A percentile compares a stretch with the other conserved stretches of the same genome.
These are phyloP conservation scores for Achlya hypogyna DNA, from an alignment of 352 stramenopile species.

Conservation along the genomic window DNA sequence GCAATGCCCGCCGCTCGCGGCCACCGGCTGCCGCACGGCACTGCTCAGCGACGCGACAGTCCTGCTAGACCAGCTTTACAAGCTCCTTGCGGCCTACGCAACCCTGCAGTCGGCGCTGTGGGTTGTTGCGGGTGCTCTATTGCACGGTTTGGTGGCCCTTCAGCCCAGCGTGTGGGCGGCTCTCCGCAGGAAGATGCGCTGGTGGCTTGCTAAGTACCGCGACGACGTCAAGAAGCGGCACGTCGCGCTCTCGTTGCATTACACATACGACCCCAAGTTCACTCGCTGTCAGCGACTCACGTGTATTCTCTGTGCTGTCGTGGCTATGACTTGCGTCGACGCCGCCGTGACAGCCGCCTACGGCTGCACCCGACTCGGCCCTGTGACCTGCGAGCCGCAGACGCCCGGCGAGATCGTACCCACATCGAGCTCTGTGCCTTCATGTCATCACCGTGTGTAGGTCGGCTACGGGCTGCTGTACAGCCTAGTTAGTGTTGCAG, in stretches of 20 bases:
- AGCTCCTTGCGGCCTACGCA: slow-evolving; percentile 30
- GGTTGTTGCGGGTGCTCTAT: slow-evolving; percentile 21
- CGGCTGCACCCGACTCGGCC: slow-evolving; percentile 46
- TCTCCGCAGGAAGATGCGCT: slow-evolving; percentile 38
- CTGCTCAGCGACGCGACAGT: slow-evolving; percentile 29
- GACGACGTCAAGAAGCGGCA: slow-evolving; percentile 37
- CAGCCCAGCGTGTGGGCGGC: slow-evolving; percentile 37
- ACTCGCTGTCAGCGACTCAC: slow-evolving; percentile 46
- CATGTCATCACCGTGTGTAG: slow-evolving; percentile 19
- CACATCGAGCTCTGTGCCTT: neutral
- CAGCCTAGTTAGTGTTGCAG: slow-evolving; percentile 32
- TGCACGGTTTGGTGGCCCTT: slow-evolving; percentile 28
- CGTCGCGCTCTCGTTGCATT: slow-evolving; percentile 37
- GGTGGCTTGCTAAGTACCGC: slow-evolving; percentile 40
- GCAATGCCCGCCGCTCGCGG: slow-evolving; percentile 31
- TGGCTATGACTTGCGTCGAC: slow-evolving; percentile 41
- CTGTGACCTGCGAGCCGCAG: slow-evolving; percentile 51
- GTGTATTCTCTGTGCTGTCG: slow-evolving; percentile 35
- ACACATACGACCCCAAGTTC: slow-evolving; percentile 47
- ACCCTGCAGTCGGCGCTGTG: slow-evolving; percentile 29
- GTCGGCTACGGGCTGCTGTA: slow-evolving; percentile 49
- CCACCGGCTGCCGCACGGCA: slow-evolving; percentile 28
- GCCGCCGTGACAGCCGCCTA: slow-evolving; percentile 39
- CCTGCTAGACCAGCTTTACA: slow-evolving; percentile 41
- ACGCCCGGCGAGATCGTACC: neutral